These are phyloP conservation scores for Bacterosira constricta DNA, from an alignment of 108 stramenopile genomes.

Conservation along the genomic window DNA sequence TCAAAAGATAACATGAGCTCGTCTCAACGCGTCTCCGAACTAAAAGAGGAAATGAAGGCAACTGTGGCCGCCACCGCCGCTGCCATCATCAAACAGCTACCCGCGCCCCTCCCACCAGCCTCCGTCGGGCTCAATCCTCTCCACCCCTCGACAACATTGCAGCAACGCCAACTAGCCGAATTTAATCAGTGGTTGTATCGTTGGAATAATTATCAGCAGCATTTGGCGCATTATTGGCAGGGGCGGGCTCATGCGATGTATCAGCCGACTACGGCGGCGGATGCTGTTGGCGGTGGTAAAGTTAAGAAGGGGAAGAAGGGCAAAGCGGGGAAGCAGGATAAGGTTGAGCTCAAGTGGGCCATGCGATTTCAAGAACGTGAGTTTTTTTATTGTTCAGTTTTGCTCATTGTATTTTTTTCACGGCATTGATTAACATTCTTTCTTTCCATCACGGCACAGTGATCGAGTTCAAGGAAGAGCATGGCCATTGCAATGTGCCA, in stretches of 20 bases:
- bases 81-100: too few species aligned
- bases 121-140: too few species aligned
- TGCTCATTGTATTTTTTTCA: neutral
- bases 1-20: too few species aligned
- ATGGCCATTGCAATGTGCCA: constrained; percentile 19
- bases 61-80: too few species aligned
- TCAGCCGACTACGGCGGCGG: too few species aligned
- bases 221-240: constrained; percentile 14
- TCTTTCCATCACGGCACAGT: neutral
- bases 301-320: too few species aligned
- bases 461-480: constrained; percentile 1
- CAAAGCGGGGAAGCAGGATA: neutral
- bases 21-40: too few species aligned
- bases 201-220: constrained; percentile 18
- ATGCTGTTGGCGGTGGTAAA: too few species aligned
- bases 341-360: neutral
- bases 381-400: neutral
- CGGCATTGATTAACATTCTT: neutral
- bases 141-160: too few species aligned
- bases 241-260: neutral
- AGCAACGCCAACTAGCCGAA: constrained; percentile 25
- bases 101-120: too few species aligned
- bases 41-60: too few species aligned
- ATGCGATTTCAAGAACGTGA: constrained; percentile 16
- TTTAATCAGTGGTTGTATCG: constrained; percentile 28